Base-by-base conservation (phyloP, 2,329 filamentous ascomycete species). In the Neofusicoccum parvum region DNA sequence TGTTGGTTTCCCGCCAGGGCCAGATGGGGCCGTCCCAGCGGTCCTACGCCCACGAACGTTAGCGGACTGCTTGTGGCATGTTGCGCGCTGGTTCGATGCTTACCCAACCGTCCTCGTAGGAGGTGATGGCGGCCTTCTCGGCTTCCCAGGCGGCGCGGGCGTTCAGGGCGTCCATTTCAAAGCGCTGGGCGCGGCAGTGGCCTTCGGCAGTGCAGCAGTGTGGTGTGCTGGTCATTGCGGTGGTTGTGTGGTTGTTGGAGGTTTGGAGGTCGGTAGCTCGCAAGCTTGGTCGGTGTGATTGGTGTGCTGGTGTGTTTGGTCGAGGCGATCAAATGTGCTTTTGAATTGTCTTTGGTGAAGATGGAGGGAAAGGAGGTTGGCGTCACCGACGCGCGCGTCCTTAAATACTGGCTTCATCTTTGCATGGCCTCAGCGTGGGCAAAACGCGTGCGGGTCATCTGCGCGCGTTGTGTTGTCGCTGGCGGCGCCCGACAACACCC, bases 101-200 rank as follows among this genome's bases (percentile, higher is more conserved):
- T 64, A 64, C 62, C 69, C 68, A 70, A 17, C 65, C 65, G 20
- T 69, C 64, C 17, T 70, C 69, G 60, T 70, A 69, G 20, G 68
- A 67, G 51, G 68, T 67, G 53, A 68, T 69, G 36, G 66, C 62
- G 37, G 71, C 68, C 37, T 70, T 69, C 39, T 69, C 68, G 37
- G 68, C 70, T 43, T 69, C 69, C 37, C 65, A 70, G 41, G 68
- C 65, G 7, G 67, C 68, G 54, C 67, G 64, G 41, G 41, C 41
- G 62, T 53, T 54, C 12, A 53, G 37, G 27, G 62, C 48, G 58
- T 70, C 67, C 65, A 72, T 68, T 4, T 70, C 72, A 41, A 66
- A 68, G 37, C 69, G 71, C 46, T 73, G 71, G 12, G 72, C 72
- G 43, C 71, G 70, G 49, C 71, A 72, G 68, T 74, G 71, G 51